Conservation (phyloP, 768 basidiomycete genomes). For the Sporobolomyces roseus region DNA sequence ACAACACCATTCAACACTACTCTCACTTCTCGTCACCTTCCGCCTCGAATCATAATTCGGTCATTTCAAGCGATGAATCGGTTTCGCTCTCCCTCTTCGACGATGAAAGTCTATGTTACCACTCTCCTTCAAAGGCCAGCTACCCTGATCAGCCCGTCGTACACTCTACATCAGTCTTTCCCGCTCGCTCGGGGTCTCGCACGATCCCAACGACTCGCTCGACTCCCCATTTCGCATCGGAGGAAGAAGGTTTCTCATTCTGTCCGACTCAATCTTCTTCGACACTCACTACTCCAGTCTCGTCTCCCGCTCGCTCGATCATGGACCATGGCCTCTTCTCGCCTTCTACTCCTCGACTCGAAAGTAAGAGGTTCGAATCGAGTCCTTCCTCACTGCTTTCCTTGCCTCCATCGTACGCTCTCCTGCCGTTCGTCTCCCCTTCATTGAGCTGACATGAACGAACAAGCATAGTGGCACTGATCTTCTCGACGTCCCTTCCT, state of each 20-base stretch:
- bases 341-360: background rate
- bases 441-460: too few relatives aligned
- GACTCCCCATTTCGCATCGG: background rate
- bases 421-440: too few relatives aligned
- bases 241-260: slow-evolving; percentile 6
- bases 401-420: background rate
- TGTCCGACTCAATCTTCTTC: background rate
- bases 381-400: background rate
- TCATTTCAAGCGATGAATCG: background rate
- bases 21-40: too few relatives aligned
- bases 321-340: background rate
- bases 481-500: background rate
- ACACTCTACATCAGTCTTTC: background rate
- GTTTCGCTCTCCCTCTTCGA: slow-evolving; percentile 12
- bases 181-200: background rate
- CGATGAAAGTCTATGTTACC: background rate
- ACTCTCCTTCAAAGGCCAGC: background rate
- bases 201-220: background rate
- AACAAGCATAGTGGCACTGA: too few relatives aligned
- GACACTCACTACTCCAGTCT: background rate
- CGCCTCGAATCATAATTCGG: background rate
- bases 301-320: background rate
- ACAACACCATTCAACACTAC: too few relatives aligned
- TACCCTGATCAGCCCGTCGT: slow-evolving; percentile 3
- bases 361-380: background rate